A percentile compares a stretch with the other conserved stretches of the same genome.
Evolutionary conservation across 305 asterid species (phyloP).

Genomic region (Solanum hybrid): DNA sequence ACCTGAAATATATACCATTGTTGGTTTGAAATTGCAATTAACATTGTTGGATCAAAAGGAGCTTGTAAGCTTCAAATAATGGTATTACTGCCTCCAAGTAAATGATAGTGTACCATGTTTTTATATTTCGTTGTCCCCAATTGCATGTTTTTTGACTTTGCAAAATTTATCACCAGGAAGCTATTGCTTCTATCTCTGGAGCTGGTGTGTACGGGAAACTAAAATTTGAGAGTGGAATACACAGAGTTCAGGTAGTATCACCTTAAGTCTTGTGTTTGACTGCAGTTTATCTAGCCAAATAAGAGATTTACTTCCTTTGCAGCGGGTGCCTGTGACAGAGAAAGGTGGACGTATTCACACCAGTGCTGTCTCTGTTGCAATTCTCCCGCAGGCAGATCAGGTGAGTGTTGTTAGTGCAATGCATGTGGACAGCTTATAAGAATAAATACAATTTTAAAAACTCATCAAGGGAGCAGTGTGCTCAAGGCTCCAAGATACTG

Average conservation of each 20-base stretch:
- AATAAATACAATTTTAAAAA: neutral
- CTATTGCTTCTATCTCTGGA: slow-evolving; percentile 88
- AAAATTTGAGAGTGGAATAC: slow-evolving; percentile 96
- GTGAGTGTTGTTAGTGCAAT: slow-evolving; percentile 16
- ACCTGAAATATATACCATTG: neutral
- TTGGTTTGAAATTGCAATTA: neutral
- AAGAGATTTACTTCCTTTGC: slow-evolving; percentile 18
- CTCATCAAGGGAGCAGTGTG: neutral
- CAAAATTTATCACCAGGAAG: slow-evolving; percentile 47
- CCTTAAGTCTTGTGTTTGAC: neutral
- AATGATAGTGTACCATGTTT: neutral
- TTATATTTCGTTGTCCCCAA: neutral
- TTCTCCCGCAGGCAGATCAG: slow-evolving; percentile 98
- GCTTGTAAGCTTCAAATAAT: neutral
- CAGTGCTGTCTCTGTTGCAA: slow-evolving; percentile 87
- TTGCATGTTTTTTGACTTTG: neutral
- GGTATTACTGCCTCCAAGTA: neutral
- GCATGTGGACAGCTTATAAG: neutral
- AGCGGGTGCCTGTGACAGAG: slow-evolving; percentile 96
- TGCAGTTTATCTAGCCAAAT: neutral
- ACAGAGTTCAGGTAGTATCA: slow-evolving; percentile 80
- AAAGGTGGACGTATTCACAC: slow-evolving; percentile 95
- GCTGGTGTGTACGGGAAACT: slow-evolving; percentile 83
- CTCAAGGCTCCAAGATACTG: neutral
- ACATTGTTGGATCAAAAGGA: neutral